Percentiles rank a stretch among this genome's conserved stretches.
Evolutionary conservation across 2,329 filamentous ascomycete genomes (phyloP).

Genomic region (Beauveria sp.): DNA sequence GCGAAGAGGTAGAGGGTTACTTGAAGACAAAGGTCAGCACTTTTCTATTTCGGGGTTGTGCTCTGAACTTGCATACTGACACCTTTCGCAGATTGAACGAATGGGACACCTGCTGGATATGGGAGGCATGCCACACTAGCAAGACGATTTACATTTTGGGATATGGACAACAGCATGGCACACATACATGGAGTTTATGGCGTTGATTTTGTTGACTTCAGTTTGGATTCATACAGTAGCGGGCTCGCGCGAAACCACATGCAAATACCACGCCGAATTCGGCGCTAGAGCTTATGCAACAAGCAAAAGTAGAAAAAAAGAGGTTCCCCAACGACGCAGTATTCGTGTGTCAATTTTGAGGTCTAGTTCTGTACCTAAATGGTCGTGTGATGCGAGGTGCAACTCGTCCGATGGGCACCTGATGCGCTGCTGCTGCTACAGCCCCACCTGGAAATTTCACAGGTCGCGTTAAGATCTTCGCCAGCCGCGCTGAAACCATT

Average conservation of each 20-base stretch:
- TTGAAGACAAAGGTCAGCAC: slow-evolving; percentile 77
- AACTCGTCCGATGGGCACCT: not conserved
- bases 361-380: not conserved
- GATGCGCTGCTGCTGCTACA: not conserved
- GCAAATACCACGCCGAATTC: not conserved
- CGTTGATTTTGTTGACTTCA: not conserved
- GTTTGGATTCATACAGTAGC: not conserved
- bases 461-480: not conserved
- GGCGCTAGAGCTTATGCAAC: not conserved
- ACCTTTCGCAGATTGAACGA: slow-evolving; percentile 60
- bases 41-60: not conserved
- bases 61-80: slow-evolving; percentile 16
- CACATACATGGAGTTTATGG: slow-evolving; percentile 12
- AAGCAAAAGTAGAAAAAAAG: not conserved
- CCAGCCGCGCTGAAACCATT: not conserved
- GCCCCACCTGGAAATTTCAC: slow-evolving; percentile 11
- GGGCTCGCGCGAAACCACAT: not conserved
- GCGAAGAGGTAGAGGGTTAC: slow-evolving; percentile 88
- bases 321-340: not conserved
- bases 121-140: slow-evolving; percentile 21
- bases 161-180: slow-evolving; percentile 7
- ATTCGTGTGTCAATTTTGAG: not conserved
- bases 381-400: not conserved
- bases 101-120: slow-evolving; percentile 75
- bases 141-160: not conserved